Percentiles rank a stretch among this genome's conserved stretches.
These are phyloP conservation scores for Gonapodya prolifera DNA, from an alignment of 192 early-diverging fungal genomes.

Conservation along the genomic window DNA sequence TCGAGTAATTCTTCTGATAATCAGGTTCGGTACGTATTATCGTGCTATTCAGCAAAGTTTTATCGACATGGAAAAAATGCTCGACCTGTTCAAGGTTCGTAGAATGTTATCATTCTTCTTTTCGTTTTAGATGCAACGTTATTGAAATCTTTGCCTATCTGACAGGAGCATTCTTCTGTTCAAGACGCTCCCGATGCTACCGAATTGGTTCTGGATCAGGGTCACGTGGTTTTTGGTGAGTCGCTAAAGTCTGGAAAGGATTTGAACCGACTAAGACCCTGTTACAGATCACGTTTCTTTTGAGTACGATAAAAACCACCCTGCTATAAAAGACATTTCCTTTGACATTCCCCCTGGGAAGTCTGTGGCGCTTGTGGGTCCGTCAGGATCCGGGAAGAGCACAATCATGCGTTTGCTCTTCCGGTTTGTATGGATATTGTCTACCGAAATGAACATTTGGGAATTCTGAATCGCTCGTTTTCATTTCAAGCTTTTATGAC, in stretches of 20 bases:
- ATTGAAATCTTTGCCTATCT: no score
- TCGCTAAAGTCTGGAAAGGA: constrained; percentile 8
- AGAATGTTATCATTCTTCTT: no score
- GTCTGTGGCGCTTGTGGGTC: constrained; percentile 70
- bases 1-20: not conserved
- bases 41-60: constrained; percentile 86
- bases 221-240: constrained; percentile 54
- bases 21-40: constrained; percentile 89
- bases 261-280: constrained; percentile 1
- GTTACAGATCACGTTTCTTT: constrained; percentile 55
- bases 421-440: constrained; percentile 40
- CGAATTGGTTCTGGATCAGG: constrained; percentile 36
- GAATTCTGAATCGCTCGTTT: constrained; percentile 68
- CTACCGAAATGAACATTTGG: constrained; percentile 42
- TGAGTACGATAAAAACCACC: constrained; percentile 55
- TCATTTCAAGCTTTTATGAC: constrained; percentile 65
- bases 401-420: constrained; percentile 14
- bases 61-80: constrained; percentile 71
- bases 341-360: constrained; percentile 56
- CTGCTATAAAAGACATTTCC: constrained; percentile 54
- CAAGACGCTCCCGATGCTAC: constrained; percentile 50
- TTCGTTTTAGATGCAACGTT: no score
- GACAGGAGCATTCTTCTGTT: constrained; percentile 54
- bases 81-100: constrained; percentile 58
- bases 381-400: constrained; percentile 52